Conservation (phyloP, 148 eudicot genomes). For the Amaranthus palmeri region DNA sequence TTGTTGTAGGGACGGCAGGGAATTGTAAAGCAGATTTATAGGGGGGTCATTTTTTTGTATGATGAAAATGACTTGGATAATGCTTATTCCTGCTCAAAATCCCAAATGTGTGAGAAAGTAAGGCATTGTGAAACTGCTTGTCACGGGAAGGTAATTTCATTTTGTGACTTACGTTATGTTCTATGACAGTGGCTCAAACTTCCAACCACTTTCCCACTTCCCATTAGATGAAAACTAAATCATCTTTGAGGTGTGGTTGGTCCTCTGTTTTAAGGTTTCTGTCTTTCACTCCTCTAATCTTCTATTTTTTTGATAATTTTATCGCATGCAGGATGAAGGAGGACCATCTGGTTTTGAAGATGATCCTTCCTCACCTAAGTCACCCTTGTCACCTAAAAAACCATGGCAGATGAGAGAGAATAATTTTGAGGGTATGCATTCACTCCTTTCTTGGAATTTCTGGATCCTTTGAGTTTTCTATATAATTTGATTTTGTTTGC, state of each 20-base stretch:
- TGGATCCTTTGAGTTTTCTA: not conserved
- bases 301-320: not conserved
- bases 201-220: not conserved
- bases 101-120: conserved; percentile 66
- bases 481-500: conserved; percentile 21
- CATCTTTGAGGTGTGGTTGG: conserved; percentile 6
- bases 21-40: conserved; percentile 69
- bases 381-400: conserved; percentile 67
- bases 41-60: conserved; percentile 63
- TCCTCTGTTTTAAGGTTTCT: not conserved
- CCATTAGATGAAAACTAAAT: conserved; percentile 1
- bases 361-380: conserved; percentile 66
- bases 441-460: conserved; percentile 7
- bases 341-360: conserved; percentile 57
- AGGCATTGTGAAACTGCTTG: conserved; percentile 41
- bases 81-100: conserved; percentile 69
- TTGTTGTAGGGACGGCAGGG: conserved; percentile 73
- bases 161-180: not conserved
- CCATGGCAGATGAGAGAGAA: conserved; percentile 55
- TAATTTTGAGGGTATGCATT: conserved; percentile 50
- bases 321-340: conserved; percentile 47
- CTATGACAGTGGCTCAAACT: not conserved
- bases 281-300: not conserved
- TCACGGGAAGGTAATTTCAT: conserved; percentile 58
- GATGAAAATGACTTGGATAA: conserved; percentile 72